Evolutionary conservation across 768 basidiomycete genomes (phyloP).

Genomic region (Tephrocybe sp.): DNA sequence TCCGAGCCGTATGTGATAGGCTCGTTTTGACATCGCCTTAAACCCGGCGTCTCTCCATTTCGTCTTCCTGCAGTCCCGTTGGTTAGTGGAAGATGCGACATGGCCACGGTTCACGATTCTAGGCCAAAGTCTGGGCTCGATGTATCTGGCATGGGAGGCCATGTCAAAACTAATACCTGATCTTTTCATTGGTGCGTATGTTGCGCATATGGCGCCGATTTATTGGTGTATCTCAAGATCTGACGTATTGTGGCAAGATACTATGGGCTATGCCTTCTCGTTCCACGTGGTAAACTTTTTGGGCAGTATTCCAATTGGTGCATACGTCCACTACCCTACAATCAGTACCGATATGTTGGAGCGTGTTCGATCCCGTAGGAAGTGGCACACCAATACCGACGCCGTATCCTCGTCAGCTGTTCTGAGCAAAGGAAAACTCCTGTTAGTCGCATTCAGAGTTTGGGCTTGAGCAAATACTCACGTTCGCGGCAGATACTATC

Average conservation of each 20-base stretch:
- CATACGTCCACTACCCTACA: constrained; percentile 96
- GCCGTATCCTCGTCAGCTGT: constrained; percentile 53
- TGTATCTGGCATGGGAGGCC: constrained; percentile 83
- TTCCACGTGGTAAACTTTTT: constrained; percentile 75
- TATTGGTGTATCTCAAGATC: neutral
- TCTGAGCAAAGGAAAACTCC: constrained; percentile 60
- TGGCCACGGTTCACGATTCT: constrained; percentile 93
- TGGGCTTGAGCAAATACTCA: constrained; percentile 1
- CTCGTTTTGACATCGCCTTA: constrained; percentile 79
- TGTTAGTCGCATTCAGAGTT: constrained; percentile 36
- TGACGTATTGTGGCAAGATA: constrained; percentile 52
- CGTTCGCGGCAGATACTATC: constrained; percentile 69
- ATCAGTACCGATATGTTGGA: constrained; percentile 93
- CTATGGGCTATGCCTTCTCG: constrained; percentile 98
- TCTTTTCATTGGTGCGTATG: constrained; percentile 84
- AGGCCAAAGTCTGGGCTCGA: constrained; percentile 88
- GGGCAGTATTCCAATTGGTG: constrained; percentile 70
- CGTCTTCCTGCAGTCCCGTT: constrained; percentile 71
- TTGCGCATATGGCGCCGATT: neutral
- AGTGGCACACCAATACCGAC: constrained; percentile 63
- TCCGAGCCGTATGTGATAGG: constrained; percentile 35
- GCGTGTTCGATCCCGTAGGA: constrained; percentile 62
- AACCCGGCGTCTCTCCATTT: constrained; percentile 70
- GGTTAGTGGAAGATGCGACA: constrained; percentile 73
- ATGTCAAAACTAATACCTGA: constrained; percentile 81